Evolutionary conservation across 257 asterid species (phyloP).

Genomic region (Scutellaria minor): DNA sequence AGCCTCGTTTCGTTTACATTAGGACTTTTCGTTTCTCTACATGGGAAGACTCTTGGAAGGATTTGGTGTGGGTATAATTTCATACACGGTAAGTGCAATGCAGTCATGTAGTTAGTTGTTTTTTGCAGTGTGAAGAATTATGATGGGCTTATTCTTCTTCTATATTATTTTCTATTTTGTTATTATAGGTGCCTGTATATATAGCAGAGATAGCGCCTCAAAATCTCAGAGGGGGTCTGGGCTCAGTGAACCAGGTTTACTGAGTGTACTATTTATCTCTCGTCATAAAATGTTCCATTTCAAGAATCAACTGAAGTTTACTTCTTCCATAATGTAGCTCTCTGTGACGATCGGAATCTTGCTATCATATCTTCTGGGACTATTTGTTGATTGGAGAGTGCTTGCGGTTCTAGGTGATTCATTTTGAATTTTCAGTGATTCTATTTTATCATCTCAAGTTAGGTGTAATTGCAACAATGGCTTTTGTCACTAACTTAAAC

Average conservation of each 20-base stretch:
- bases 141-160: not conserved
- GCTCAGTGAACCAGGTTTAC: constrained; percentile 79
- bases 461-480: not conserved
- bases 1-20: constrained; percentile 13
- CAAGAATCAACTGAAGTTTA: constrained; percentile 25
- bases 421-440: not conserved
- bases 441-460: not conserved
- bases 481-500: constrained; percentile 20
- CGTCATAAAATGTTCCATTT: constrained; percentile 15
- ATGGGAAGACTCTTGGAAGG: constrained; percentile 98
- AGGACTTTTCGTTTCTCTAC: constrained; percentile 88
- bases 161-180: not conserved
- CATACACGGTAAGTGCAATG: constrained; percentile 65
- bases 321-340: constrained; percentile 54
- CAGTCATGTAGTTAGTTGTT: not conserved
- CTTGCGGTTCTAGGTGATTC: constrained; percentile 89
- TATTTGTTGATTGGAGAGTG: constrained; percentile 77
- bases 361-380: constrained; percentile 83
- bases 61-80: constrained; percentile 93
- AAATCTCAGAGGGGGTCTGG: constrained; percentile 67
- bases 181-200: constrained; percentile 68
- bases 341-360: constrained; percentile 89
- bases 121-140: no score
- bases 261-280: constrained; percentile 22
- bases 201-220: constrained; percentile 86